A percentile compares a stretch with the other conserved stretches of the same genome.
Conservation (phyloP, 305 asterid genomes). For the Fraxinus dipetala region DNA sequence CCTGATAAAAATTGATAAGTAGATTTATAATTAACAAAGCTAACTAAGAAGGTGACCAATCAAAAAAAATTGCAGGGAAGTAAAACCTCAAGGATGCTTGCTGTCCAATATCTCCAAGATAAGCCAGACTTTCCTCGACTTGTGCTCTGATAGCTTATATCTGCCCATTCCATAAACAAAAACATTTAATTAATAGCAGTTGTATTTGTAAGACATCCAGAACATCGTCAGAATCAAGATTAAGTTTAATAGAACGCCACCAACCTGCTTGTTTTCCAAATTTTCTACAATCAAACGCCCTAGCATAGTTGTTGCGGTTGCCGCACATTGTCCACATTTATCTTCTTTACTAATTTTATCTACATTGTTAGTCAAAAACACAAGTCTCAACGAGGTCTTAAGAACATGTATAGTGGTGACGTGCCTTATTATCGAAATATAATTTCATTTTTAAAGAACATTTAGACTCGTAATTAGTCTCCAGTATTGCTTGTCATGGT, state of each 20-base stretch:
- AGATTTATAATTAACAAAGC: not conserved
- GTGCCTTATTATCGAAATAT: not conserved
- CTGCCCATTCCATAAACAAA: slow-evolving; percentile 33
- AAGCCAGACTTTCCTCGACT: slow-evolving; percentile 91
- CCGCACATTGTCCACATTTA: not conserved
- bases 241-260: not conserved
- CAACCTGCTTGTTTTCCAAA: not conserved
- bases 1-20: slow-evolving; percentile 33
- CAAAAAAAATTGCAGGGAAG: not conserved
- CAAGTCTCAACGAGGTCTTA: not conserved
- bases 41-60: not conserved
- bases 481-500: not conserved
- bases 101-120: slow-evolving; percentile 80
- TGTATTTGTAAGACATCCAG: not conserved
- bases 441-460: not conserved
- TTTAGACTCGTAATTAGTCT: not conserved
- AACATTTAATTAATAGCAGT: not conserved
- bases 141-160: slow-evolving; percentile 94
- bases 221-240: not conserved
- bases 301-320: not conserved
- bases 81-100: slow-evolving; percentile 78
- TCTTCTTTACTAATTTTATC: not conserved
- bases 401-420: not conserved
- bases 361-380: not conserved
- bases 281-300: not conserved